These are phyloP conservation scores for Eucalyptus cloeziana DNA, from an alignment of 345 rosid genomes.

Conservation along the genomic window DNA sequence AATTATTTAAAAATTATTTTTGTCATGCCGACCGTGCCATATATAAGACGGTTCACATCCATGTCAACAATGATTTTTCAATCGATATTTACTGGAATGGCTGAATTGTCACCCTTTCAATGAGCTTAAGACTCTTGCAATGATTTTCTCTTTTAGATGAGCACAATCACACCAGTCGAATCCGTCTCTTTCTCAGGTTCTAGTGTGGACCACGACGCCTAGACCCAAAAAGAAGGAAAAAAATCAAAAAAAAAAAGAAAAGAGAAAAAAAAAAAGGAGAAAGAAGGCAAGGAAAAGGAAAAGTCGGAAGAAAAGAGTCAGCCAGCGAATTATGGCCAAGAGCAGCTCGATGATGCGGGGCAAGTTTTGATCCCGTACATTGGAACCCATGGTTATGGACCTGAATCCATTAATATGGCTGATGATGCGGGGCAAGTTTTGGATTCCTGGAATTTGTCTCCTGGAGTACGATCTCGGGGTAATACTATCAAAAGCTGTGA, in stretches of 20 bases:
- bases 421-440: background rate
- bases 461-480: constrained; percentile 24
- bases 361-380: too few species aligned
- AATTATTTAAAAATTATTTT: too few species aligned
- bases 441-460: constrained; percentile 35
- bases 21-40: background rate
- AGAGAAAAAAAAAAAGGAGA: accelerated
- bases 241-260: accelerated
- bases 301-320: background rate
- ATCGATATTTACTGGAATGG: too few species aligned
- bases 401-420: too few species aligned
- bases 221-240: background rate
- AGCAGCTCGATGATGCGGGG: background rate
- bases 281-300: background rate
- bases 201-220: background rate
- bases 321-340: background rate
- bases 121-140: background rate
- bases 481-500: constrained; percentile 24
- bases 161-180: background rate
- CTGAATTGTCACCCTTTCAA: background rate
- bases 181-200: background rate
- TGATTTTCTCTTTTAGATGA: too few species aligned
- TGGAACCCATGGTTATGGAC: too few species aligned
- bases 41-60: accelerated
- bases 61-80: accelerated